Percentiles rank a stretch among this genome's conserved stretches.
phyloP scores from a whole-genome alignment of 352 stramenopile genomes.

The Labyrinthula sp. region DNA sequence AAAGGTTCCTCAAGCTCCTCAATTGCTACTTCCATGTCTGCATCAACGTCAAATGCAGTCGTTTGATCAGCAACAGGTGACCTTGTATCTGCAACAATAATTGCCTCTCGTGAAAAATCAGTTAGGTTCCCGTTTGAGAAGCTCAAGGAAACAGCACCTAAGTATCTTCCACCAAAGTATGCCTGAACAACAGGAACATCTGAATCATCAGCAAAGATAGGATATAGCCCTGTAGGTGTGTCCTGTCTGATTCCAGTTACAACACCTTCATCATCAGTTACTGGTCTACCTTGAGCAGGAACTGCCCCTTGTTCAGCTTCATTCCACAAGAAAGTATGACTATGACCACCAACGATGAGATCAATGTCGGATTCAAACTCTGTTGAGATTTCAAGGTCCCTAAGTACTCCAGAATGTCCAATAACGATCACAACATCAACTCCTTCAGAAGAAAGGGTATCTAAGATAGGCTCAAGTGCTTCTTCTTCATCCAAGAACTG shows the following conservation, averaged over 20 bases:
- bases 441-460: not conserved
- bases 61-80: not conserved
- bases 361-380: conserved; percentile 11
- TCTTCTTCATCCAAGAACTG: conserved; percentile 2
- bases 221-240: conserved; percentile 1
- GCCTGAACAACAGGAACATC: conserved; percentile 17
- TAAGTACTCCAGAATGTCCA: conserved; percentile 9
- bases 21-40: conserved; percentile 1
- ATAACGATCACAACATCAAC: conserved; percentile 9
- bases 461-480: conserved; percentile 10
- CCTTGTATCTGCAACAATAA: not conserved
- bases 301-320: not conserved
- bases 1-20: not conserved
- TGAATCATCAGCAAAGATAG: conserved; percentile 8
- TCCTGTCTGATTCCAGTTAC: no score
- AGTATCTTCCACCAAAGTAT: conserved; percentile 6
- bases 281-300: not conserved
- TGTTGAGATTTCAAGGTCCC: conserved; percentile 12
- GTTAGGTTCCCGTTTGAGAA: conserved; percentile 1
- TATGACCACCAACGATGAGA: conserved; percentile 18
- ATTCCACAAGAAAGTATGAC: conserved; percentile 23
- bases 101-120: not conserved
- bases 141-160: conserved; percentile 10
- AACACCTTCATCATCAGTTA: no score
- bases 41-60: conserved; percentile 3